phyloP scores from a whole-genome alignment of 2,329 filamentous ascomycete species.

The Fusarium foetens region DNA sequence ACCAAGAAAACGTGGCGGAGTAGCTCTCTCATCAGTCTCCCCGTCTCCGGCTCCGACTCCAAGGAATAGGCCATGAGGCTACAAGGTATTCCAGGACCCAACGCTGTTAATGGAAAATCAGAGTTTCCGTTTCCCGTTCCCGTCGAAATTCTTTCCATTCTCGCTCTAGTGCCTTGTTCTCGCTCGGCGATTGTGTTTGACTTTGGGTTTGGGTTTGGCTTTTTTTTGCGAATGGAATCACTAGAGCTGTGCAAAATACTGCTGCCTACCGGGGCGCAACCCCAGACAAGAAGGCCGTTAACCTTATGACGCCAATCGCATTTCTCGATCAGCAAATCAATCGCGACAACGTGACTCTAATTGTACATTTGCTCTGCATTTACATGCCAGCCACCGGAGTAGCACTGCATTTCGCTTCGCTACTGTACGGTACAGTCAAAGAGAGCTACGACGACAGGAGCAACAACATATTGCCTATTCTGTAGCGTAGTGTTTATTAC shows the following conservation, averaged over 20 bases:
- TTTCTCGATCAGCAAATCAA: constrained; percentile 2
- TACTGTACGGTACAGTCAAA: neutral
- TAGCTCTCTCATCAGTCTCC: constrained; percentile 10
- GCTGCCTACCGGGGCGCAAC: constrained; percentile 33
- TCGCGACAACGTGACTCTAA: constrained; percentile 1
- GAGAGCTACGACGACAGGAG: neutral
- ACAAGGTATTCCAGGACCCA: neutral
- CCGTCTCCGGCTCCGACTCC: constrained; percentile 14
- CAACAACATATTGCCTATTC: neutral
- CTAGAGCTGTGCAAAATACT: constrained; percentile 15
- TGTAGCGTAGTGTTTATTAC: neutral
- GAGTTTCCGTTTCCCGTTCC: constrained; percentile 15
- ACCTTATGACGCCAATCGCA: constrained; percentile 23
- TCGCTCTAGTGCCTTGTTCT: neutral
- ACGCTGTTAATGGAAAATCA: neutral
- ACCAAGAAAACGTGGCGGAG: constrained; percentile 39
- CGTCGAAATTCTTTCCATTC: neutral
- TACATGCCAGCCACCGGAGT: constrained; percentile 7
- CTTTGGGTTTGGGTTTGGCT: neutral
- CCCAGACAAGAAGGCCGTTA: constrained; percentile 31
- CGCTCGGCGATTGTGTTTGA: constrained; percentile 3
- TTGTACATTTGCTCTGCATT: neutral
- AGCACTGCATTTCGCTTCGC: constrained; percentile 24
- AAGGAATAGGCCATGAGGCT: neutral
- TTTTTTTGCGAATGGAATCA: constrained; percentile 7